phyloP scores from a whole-genome alignment of 1,284 basidiomycete genomes.

The Xerocomus amazonicus region DNA sequence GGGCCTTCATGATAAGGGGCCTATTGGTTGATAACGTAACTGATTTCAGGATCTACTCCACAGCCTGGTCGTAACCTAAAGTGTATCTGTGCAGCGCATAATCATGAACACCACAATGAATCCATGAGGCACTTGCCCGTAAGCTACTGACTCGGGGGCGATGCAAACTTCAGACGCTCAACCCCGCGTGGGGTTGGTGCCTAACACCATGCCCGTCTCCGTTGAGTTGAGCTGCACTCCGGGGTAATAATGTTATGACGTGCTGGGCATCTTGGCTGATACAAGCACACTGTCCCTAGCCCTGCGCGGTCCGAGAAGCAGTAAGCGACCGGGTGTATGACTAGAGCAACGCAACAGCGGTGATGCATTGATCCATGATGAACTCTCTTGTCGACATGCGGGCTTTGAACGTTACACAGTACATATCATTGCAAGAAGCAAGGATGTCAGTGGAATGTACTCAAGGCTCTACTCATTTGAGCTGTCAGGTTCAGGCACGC shows the following conservation, averaged over 20 bases:
- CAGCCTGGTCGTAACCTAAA: not conserved
- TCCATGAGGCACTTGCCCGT: not conserved
- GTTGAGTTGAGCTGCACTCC: too few relatives aligned
- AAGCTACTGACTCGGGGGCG: not conserved
- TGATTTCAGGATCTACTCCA: too few relatives aligned
- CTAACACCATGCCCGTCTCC: too few relatives aligned
- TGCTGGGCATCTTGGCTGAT: not conserved
- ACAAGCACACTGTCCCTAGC: not conserved
- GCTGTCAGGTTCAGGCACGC: too few relatives aligned
- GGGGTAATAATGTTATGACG: too few relatives aligned
- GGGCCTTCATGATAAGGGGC: too few relatives aligned
- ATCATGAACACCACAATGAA: not conserved
- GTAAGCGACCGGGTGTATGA: not conserved
- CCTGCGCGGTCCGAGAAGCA: not conserved
- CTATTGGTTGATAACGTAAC: too few relatives aligned
- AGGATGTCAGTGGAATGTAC: not conserved
- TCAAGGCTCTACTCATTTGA: not conserved
- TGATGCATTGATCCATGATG: not conserved
- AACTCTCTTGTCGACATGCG: not conserved
- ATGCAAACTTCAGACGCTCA: too few relatives aligned
- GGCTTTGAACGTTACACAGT: not conserved
- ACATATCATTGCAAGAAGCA: not conserved
- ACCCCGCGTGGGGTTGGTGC: too few relatives aligned
- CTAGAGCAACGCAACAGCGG: not conserved
- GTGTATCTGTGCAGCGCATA: not conserved